Conservation (phyloP, 2,329 filamentous ascomycete species). For the Fusarium succisae region DNA sequence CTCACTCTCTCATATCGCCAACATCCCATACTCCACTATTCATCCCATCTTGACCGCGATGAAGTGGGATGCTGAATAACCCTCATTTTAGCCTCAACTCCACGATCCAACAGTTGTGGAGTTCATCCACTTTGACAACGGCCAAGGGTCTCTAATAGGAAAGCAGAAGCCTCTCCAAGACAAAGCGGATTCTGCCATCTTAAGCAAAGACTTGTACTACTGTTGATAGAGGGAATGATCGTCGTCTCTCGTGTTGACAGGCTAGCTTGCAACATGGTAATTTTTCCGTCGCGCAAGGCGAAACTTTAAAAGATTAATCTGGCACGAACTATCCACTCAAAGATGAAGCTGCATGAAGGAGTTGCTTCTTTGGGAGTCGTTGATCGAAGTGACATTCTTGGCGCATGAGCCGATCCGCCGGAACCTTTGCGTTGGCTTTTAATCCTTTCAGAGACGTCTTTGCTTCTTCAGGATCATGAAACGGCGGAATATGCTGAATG, state of each 20-base stretch:
- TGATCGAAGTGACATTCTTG: background rate
- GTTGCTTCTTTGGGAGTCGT: background rate
- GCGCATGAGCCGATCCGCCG: background rate
- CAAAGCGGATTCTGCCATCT: background rate
- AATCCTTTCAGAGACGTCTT: background rate
- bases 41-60: background rate
- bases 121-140: background rate
- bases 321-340: background rate
- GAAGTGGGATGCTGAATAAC: conserved; percentile 5
- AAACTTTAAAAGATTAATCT: background rate
- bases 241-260: background rate
- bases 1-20: background rate
- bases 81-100: conserved; percentile 1
- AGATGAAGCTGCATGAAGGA: background rate
- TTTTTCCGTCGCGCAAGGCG: conserved; percentile 8
- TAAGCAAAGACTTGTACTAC: background rate
- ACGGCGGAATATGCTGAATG: background rate
- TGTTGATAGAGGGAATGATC: background rate
- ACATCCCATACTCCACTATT: background rate
- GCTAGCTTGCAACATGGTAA: background rate
- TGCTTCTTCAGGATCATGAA: background rate
- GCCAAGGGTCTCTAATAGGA: background rate
- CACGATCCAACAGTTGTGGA: background rate
- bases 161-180: background rate
- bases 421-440: background rate